A percentile compares a stretch with the other conserved stretches of the same genome.
phyloP scores from a whole-genome alignment of 148 eudicot species.

The Bassia scoparia region DNA sequence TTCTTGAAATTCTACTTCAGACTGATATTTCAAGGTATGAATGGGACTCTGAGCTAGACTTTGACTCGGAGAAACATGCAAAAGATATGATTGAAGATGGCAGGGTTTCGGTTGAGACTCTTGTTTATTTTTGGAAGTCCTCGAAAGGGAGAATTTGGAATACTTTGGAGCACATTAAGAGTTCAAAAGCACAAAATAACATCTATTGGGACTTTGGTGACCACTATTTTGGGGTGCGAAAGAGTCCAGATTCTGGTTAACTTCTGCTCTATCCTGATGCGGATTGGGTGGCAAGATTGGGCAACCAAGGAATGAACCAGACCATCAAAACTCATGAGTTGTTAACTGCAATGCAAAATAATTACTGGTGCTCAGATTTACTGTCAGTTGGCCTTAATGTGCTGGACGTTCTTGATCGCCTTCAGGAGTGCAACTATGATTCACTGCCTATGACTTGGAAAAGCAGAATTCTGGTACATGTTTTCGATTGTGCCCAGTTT shows the following conservation, averaged over 20 bases:
- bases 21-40: conserved; percentile 6
- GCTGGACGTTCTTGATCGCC: conserved; percentile 9
- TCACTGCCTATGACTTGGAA: background rate
- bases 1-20: conserved; percentile 21
- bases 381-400: conserved; percentile 23
- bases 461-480: background rate
- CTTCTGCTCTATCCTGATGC: conserved; percentile 18
- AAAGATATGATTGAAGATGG: background rate
- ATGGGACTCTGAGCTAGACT: background rate
- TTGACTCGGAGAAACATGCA: background rate
- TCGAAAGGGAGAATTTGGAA: conserved; percentile 14
- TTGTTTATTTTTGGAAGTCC: conserved; percentile 19
- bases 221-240: conserved; percentile 23
- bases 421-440: background rate
- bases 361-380: conserved; percentile 15
- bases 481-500: conserved; percentile 14
- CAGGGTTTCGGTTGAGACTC: conserved; percentile 4
- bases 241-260: background rate
- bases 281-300: conserved; percentile 14
- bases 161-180: conserved; percentile 9
- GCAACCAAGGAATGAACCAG: background rate
- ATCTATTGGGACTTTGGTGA: conserved; percentile 5
- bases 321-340: background rate
- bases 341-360: conserved; percentile 11
- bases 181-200: background rate